phyloP scores from a whole-genome alignment of 768 basidiomycete species.

The Termitomyces titanicus region DNA sequence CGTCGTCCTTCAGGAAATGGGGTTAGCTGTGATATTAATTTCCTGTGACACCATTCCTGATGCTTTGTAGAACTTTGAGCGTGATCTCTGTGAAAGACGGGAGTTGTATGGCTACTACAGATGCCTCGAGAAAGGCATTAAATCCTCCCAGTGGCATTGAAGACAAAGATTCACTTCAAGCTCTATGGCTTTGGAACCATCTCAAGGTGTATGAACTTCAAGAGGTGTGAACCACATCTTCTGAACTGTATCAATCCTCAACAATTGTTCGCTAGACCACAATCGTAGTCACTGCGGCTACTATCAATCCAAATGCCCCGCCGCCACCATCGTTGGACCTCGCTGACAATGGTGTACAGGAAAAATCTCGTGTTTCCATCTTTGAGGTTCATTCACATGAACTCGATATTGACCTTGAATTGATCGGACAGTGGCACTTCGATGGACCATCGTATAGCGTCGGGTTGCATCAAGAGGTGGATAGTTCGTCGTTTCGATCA shows the following conservation, averaged over 20 bases:
- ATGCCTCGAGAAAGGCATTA: slow-evolving; percentile 24
- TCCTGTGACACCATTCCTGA: slow-evolving; percentile 4
- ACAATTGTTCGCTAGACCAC: slow-evolving; percentile 25
- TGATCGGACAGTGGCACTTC: slow-evolving; percentile 52
- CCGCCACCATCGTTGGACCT: slow-evolving; percentile 25
- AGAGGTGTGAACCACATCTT: slow-evolving; percentile 30
- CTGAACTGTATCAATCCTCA: slow-evolving; percentile 1
- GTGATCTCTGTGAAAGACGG: slow-evolving; percentile 55
- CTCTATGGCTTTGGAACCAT: slow-evolving; percentile 41
- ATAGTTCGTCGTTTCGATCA: slow-evolving; percentile 34
- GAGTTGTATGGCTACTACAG: slow-evolving; percentile 24
- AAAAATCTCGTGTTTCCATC: slow-evolving; percentile 36
- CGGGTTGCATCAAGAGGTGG: slow-evolving; percentile 41
- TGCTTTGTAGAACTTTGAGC: slow-evolving; percentile 44
- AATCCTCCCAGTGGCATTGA: slow-evolving; percentile 28
- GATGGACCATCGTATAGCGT: slow-evolving; percentile 43
- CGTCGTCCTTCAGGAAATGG: slow-evolving; percentile 57
- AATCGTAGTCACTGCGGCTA: slow-evolving; percentile 45
- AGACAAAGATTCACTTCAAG: slow-evolving; percentile 28
- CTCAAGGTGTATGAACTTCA: slow-evolving; percentile 33
- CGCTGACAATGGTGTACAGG: slow-evolving; percentile 27
- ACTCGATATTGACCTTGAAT: slow-evolving; percentile 35
- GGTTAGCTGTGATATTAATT: slow-evolving; percentile 40
- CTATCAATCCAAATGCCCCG: slow-evolving; percentile 32
- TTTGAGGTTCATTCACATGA: slow-evolving; percentile 32